phyloP scores from a whole-genome alignment of 2,329 filamentous ascomycete species.

The Colletotrichum sp. region DNA sequence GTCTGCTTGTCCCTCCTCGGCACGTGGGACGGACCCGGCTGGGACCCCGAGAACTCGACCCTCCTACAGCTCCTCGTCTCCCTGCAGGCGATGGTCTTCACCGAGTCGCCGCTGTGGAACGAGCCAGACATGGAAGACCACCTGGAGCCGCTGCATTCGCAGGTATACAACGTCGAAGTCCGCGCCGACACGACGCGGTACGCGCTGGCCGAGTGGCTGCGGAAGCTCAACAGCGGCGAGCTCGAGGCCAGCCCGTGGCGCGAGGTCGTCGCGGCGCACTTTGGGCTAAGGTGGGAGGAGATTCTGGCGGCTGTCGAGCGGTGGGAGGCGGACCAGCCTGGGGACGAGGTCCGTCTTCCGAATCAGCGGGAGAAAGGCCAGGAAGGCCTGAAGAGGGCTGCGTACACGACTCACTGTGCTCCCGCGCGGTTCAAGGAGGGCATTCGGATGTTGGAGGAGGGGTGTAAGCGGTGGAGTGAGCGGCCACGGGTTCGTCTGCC shows the following conservation, averaged over 20 bases:
- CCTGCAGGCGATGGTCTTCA: constrained; percentile 63
- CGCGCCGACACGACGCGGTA: constrained; percentile 29
- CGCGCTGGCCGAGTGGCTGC: constrained; percentile 34
- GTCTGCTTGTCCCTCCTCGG: constrained; percentile 56
- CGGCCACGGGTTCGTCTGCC: neutral
- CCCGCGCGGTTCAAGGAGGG: neutral
- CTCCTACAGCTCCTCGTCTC: constrained; percentile 58
- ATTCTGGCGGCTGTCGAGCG: neutral
- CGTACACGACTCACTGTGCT: neutral
- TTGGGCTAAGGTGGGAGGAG: neutral
- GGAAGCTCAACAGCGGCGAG: neutral
- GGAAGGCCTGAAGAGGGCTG: neutral
- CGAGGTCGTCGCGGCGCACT: neutral
- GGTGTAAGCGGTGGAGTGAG: neutral
- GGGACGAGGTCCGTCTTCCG: neutral
- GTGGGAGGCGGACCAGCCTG: neutral
- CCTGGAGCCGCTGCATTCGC: neutral
- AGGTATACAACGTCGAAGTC: constrained; percentile 32
- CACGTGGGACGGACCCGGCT: constrained; percentile 51
- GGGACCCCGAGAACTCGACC: constrained; percentile 51
- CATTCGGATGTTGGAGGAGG: neutral
- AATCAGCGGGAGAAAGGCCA: neutral
- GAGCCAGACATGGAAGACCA: constrained; percentile 46
- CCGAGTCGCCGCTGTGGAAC: constrained; percentile 57
- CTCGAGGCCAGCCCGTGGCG: neutral